Evolutionary conservation across 2,329 filamentous ascomycete species (phyloP).

Genomic region (Pseudogymnoascus sp.): DNA sequence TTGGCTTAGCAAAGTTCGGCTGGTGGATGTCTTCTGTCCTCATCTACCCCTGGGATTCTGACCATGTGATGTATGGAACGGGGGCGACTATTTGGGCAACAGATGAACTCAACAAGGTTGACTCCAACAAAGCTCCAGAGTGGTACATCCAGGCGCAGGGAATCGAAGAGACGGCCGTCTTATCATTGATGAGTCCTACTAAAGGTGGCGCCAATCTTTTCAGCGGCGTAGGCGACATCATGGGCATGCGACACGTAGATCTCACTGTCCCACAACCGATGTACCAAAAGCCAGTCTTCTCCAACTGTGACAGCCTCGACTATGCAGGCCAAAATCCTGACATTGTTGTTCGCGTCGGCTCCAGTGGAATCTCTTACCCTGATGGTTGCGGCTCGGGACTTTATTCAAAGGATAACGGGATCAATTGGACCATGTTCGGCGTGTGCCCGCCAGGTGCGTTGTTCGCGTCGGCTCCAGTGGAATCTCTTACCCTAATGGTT

Average conservation of each 20-base stretch:
- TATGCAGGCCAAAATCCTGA: conserved; percentile 19
- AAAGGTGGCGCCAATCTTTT: conserved; percentile 17
- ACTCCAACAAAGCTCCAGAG: conserved; percentile 10
- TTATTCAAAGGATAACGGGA: conserved; percentile 14
- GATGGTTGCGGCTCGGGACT: conserved; percentile 12
- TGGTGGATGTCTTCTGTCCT: conserved; percentile 2
- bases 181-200: conserved; percentile 17
- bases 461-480: conserved; percentile 12
- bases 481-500: conserved; percentile 10
- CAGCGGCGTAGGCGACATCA: conserved; percentile 21
- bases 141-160: conserved; percentile 20
- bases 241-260: conserved; percentile 19
- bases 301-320: conserved; percentile 20
- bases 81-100: not conserved
- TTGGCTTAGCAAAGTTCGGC: conserved; percentile 12
- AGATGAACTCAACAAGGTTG: conserved; percentile 9
- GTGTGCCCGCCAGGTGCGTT: conserved; percentile 11
- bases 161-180: conserved; percentile 21
- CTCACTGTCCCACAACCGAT: conserved; percentile 14
- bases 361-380: conserved; percentile 10
- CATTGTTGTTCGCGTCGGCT: conserved; percentile 12
- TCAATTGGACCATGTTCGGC: conserved; percentile 11
- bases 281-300: conserved; percentile 16
- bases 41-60: not conserved
- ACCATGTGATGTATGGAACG: not conserved